phyloP scores from a whole-genome alignment of 1,139 yeast genomes.

The Zygosaccharomyces sapae region DNA sequence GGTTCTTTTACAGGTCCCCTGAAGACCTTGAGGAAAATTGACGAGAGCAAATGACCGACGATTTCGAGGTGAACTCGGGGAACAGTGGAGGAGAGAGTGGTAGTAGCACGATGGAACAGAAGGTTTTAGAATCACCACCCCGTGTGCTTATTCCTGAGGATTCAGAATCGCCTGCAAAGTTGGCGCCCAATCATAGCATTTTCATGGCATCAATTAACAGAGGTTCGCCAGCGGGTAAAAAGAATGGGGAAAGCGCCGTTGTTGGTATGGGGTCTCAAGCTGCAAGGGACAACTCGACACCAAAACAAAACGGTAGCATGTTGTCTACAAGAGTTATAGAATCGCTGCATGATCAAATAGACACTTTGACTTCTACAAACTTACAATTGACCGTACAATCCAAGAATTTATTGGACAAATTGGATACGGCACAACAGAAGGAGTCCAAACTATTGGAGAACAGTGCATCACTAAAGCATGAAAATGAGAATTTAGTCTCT shows the following conservation, averaged over 20 bases:
- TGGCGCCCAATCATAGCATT: slow-evolving; percentile 27
- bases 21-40: not conserved
- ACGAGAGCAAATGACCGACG: slow-evolving; percentile 5
- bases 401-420: slow-evolving; percentile 49
- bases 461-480: slow-evolving; percentile 65
- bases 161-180: slow-evolving; percentile 19
- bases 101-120: not conserved
- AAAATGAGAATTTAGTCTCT: slow-evolving; percentile 63
- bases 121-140: slow-evolving; percentile 6
- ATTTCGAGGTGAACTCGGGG: slow-evolving; percentile 2
- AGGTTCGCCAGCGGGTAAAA: slow-evolving; percentile 10
- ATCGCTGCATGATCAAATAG: slow-evolving; percentile 52
- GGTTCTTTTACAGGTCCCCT: not conserved
- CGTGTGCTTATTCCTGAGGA: slow-evolving; percentile 3
- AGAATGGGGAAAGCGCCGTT: not conserved
- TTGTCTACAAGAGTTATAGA: slow-evolving; percentile 53
- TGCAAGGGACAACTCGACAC: not conserved
- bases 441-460: slow-evolving; percentile 63
- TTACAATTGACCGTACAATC: slow-evolving; percentile 45
- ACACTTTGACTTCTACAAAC: slow-evolving; percentile 51
- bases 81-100: slow-evolving; percentile 1
- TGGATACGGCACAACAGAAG: slow-evolving; percentile 45
- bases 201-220: slow-evolving; percentile 24
- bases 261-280: not conserved
- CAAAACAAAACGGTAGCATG: slow-evolving; percentile 11